These are phyloP conservation scores for Stemphylium beticola DNA, from an alignment of 2,329 filamentous ascomycete species.

Conservation along the genomic window DNA sequence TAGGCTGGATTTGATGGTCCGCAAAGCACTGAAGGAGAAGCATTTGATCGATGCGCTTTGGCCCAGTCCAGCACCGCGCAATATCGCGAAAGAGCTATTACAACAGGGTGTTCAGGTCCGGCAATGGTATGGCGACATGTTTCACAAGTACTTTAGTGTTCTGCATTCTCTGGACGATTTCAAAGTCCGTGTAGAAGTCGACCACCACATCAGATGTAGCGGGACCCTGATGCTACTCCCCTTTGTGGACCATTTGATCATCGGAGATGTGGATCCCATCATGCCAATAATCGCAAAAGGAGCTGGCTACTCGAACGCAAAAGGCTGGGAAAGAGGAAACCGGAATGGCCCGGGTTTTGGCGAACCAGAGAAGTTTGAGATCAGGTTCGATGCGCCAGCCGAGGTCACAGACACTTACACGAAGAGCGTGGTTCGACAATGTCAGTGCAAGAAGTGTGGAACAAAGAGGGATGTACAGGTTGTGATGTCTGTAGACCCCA, in stretches of 20 bases:
- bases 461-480: slow-evolving; percentile 44
- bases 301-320: slow-evolving; percentile 37
- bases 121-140: slow-evolving; percentile 48
- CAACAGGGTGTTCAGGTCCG: slow-evolving; percentile 43
- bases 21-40: slow-evolving; percentile 48
- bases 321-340: slow-evolving; percentile 23
- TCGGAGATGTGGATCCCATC: slow-evolving; percentile 44
- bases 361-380: slow-evolving; percentile 40
- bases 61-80: slow-evolving; percentile 41
- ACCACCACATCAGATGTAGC: slow-evolving; percentile 37
- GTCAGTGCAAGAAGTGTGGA: slow-evolving; percentile 46
- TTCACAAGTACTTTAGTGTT: slow-evolving; percentile 44
- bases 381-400: slow-evolving; percentile 42
- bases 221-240: slow-evolving; percentile 45
- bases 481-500: slow-evolving; percentile 43
- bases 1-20: slow-evolving; percentile 44
- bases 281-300: slow-evolving; percentile 43
- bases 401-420: slow-evolving; percentile 40
- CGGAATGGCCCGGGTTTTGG: slow-evolving; percentile 28
- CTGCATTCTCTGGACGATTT: slow-evolving; percentile 43
- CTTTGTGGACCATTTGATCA: slow-evolving; percentile 42
- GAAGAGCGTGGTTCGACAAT: slow-evolving; percentile 40
- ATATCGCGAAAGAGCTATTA: slow-evolving; percentile 34
- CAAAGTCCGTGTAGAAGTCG: slow-evolving; percentile 39
- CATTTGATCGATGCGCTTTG: slow-evolving; percentile 45